Percentiles rank a stretch among this genome's conserved stretches.
phyloP scores from a whole-genome alignment of 2,329 filamentous ascomycete species.

The Aureobasidium subglaciale region DNA sequence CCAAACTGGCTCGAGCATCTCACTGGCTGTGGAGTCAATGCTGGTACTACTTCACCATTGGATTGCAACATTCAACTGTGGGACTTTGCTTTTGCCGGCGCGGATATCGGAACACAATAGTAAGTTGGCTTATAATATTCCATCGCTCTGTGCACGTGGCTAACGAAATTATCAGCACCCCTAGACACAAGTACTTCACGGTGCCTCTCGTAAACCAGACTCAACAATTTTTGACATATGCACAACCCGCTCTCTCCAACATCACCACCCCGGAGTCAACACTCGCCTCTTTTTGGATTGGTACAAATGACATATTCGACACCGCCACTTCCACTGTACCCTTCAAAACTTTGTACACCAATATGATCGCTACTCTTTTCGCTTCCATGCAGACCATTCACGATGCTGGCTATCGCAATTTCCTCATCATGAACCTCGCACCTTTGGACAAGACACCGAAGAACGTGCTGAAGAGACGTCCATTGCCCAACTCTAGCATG shows the following conservation, averaged over 20 bases:
- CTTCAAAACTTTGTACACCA: conserved; percentile 29
- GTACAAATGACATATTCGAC: conserved; percentile 45
- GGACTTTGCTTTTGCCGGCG: conserved; percentile 51
- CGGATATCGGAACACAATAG: conserved; percentile 42
- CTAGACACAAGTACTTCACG: conserved; percentile 46
- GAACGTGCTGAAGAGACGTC: conserved; percentile 28
- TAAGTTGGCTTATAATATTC: conserved; percentile 19
- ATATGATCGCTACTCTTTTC: conserved; percentile 37
- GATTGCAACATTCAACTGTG: conserved; percentile 42
- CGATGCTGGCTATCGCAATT: conserved; percentile 38
- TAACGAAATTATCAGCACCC: conserved; percentile 19
- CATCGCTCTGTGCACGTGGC: fast-evolving
- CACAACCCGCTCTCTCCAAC: conserved; percentile 34
- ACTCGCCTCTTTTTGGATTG: conserved; percentile 49
- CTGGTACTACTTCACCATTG: conserved; percentile 37
- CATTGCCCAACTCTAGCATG: conserved; percentile 41
- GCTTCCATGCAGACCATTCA: conserved; percentile 35
- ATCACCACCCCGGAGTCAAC: conserved; percentile 29
- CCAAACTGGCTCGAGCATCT: conserved; percentile 51
- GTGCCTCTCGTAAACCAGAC: conserved; percentile 46
- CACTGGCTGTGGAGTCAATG: conserved; percentile 42
- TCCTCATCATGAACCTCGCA: conserved; percentile 46
- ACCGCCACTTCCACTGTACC: not conserved
- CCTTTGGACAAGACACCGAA: conserved; percentile 41
- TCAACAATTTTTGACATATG: conserved; percentile 41